Evolutionary conservation across 148 eudicot species (phyloP), one percentile per base, ranked within the genome.

Genomic region (Dianthus caryophyllus): DNA sequence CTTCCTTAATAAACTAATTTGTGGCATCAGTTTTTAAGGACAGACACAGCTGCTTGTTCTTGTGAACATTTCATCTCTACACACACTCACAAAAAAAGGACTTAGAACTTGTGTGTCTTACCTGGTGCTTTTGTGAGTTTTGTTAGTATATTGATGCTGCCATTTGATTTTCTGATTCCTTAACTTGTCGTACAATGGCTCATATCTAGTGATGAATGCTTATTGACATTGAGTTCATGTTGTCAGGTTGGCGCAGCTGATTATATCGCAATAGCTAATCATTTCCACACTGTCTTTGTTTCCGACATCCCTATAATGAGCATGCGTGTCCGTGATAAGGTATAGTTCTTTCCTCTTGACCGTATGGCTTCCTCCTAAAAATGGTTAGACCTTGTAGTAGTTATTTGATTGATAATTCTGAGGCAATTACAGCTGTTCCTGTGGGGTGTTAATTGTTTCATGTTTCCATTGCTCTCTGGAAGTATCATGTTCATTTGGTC

Each of bases 301-400:
- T 80, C 88, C 20, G 88, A 78, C 73, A 81, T 93, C 76, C 98
- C 98, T 51, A 60, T 68, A 57, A 90, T 93, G 98, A 93, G 98
- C 62, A 93, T 90, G 96, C 92, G 90, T 41, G 87, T 90, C 68
- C 85, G 98, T 15, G 98, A 93, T 75, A 93, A 90, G 98, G 98
- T 88, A 81, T 63, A 46, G 7, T 71, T 55, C 56, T 17, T 5
- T 46, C 67, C 9, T 14, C 53, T 25, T 61, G 51, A 67, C 16
- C 29, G 18, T 26, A 56, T 26, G 61, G 61, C 39, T 56, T 10
- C 61, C 39, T 8, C 38, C 6, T 27, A 56, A 25, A 56, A 56
- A 14, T 26, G 2, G 16, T 26, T 8, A 56, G 3, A 56, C 5
- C 51, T 12, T 14, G 20, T 16, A 48, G 51, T 44, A 44, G 48